Evolutionary conservation across 805 yeast species (phyloP), one percentile per base, ranked within the genome.

Genomic region (Sungouiozyma intestinalis): DNA sequence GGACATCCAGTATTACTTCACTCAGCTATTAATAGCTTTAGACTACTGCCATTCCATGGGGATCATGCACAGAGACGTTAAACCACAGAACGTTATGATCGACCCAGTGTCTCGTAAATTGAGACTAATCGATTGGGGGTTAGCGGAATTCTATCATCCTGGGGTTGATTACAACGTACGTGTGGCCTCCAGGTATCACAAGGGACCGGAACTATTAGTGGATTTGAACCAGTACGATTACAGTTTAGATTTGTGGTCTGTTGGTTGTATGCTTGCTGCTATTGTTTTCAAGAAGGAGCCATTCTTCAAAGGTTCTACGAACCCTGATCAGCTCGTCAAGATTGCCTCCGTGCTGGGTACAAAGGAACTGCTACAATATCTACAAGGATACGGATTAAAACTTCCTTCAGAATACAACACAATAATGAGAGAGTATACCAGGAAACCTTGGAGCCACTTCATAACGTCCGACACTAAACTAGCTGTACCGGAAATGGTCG

Each of bases 11-110:
- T 85, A 64, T 65, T 88, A 88, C 64, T 85, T 88, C 76, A 78
- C 71, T 49, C 92, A 87, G 64, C 68, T 88, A 49, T 71, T 88
- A 53, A 73, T 69, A 44, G 96, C 96, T 0, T 71, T 88, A 48
- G 94, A 88, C 65, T 87, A 74, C 62, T 81, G 85, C 42, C 97
- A 88, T 66, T 82, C 94, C 4, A 83, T 83, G 81, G 97, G 97
- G 32, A 85, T 88, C 49, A 86, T 86, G 81, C 96, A 86, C 63
- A 71, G 96, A 59, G 96, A 86, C 63, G 95, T 86, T 40, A 86
- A 86, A 60, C 95, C 95, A 9, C 95, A 86, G 62, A 86, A 86
- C 57, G 85, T 86, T 36, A 86, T 86, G 95, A 86, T 86, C 51
- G 95, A 87, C 63, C 95, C 86, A 47, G 65, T 69, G 37, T 57